These are phyloP conservation scores for Zymoseptoria pseudotritici DNA, from an alignment of 2,329 filamentous ascomycete genomes.

Conservation along the genomic window DNA sequence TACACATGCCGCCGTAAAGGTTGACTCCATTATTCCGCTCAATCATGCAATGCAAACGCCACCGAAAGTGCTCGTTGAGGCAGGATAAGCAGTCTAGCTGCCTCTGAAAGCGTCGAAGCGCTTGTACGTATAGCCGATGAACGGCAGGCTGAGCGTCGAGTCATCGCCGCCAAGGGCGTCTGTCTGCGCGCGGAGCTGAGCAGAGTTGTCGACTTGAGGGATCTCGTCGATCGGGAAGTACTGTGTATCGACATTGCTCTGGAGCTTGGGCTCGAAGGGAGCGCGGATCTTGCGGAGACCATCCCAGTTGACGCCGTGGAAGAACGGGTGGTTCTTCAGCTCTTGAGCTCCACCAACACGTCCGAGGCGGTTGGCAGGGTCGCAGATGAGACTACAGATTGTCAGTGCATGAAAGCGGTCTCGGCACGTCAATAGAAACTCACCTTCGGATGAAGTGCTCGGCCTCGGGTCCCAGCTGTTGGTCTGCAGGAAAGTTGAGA, in stretches of 20 bases:
- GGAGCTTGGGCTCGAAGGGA: constrained; percentile 89
- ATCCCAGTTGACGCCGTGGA: constrained; percentile 93
- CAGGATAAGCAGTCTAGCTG: constrained; percentile 15
- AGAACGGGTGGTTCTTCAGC: constrained; percentile 91
- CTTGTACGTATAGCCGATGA: constrained; percentile 97
- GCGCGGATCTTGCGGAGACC: constrained; percentile 86
- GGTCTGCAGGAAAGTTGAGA: constrained; percentile 92
- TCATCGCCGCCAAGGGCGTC: constrained; percentile 67
- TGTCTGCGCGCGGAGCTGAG: constrained; percentile 75
- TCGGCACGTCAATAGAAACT: constrained; percentile 25
- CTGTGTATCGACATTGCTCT: constrained; percentile 88
- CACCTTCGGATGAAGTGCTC: constrained; percentile 90
- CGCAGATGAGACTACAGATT: constrained; percentile 72
- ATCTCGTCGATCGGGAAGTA: constrained; percentile 99
- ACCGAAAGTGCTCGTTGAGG: background rate
- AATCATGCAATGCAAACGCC: background rate
- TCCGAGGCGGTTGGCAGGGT: constrained; percentile 85
- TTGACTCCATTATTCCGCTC: background rate
- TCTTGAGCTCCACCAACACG: constrained; percentile 74
- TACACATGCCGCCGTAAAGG: constrained; percentile 1
- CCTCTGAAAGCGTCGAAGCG: constrained; percentile 66
- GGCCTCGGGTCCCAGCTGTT: constrained; percentile 78
- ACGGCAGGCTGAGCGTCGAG: constrained; percentile 91
- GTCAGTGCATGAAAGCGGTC: constrained; percentile 1
- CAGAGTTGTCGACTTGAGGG: constrained; percentile 89